Percentiles rank a stretch among this genome's conserved stretches.
Evolutionary conservation across 306 rosid genomes (phyloP).

Genomic region (Benincasa hispida): DNA sequence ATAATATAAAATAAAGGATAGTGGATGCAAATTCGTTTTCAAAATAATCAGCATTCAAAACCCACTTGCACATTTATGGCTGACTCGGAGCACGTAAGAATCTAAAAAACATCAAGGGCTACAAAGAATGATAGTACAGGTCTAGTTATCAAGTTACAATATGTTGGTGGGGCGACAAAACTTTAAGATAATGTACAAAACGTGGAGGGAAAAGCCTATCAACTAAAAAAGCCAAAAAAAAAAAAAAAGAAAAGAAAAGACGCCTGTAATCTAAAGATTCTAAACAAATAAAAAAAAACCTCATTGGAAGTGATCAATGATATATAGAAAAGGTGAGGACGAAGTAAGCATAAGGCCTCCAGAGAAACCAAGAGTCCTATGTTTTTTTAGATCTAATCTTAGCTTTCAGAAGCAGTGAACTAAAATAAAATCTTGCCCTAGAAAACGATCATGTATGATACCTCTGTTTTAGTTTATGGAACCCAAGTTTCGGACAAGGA

Average conservation of each 20-base stretch:
- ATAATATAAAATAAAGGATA: conserved; percentile 7
- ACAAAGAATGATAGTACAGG: neutral
- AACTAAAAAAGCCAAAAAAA: neutral
- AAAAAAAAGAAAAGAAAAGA: neutral
- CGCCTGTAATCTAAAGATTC: neutral
- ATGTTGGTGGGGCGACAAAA: neutral
- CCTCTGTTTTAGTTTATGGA: neutral
- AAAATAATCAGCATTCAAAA: conserved; percentile 1
- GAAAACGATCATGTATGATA: neutral
- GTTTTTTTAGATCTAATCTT: neutral
- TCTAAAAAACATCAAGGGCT: conserved; percentile 2
- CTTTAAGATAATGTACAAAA: conserved; percentile 1
- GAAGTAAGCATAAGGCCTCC: neutral
- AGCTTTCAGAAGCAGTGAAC: neutral
- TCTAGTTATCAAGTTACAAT: neutral
- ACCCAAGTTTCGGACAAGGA: neutral
- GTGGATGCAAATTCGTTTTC: conserved; percentile 8
- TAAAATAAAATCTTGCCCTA: neutral
- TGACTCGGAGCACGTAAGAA: conserved; percentile 4
- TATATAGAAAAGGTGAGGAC: neutral
- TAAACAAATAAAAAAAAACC: neutral
- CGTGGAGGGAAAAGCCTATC: neutral
- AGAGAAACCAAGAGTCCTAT: neutral
- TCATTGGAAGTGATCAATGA: neutral
- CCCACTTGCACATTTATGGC: conserved; percentile 10